A percentile compares a stretch with the other conserved stretches of the same genome.
These are phyloP conservation scores for Zasmidium angulare DNA, from an alignment of 2,329 filamentous ascomycete genomes.

Conservation along the genomic window DNA sequence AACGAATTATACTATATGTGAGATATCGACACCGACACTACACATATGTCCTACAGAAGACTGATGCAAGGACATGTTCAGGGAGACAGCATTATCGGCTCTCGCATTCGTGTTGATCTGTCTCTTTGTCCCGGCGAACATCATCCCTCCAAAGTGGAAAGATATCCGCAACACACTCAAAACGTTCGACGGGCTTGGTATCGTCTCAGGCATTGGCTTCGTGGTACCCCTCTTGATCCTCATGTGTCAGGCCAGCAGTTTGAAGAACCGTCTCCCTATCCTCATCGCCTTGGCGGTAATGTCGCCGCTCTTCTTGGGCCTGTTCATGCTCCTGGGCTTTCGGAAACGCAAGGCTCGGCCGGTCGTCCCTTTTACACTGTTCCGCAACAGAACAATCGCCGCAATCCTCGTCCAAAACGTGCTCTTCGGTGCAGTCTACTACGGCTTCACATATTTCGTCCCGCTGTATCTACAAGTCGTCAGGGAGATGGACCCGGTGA, in stretches of 20 bases:
- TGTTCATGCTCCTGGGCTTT: slow-evolving; percentile 17
- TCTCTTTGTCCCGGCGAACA: slow-evolving; percentile 11
- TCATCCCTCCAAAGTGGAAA: slow-evolving; percentile 5
- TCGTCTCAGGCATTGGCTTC: slow-evolving; percentile 5
- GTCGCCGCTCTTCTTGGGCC: slow-evolving; percentile 4
- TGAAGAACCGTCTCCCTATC: background rate
- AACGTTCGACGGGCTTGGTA: slow-evolving; percentile 10
- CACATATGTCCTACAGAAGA: slow-evolving; percentile 8
- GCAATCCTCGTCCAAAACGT: slow-evolving; percentile 23
- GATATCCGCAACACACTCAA: background rate
- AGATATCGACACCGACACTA: no score
- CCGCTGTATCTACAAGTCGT: slow-evolving; percentile 22
- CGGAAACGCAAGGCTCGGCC: slow-evolving; percentile 14
- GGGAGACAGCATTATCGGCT: slow-evolving; percentile 10
- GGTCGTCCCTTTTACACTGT: slow-evolving; percentile 25
- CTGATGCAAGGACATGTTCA: background rate
- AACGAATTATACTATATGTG: background rate
- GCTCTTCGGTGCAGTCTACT: slow-evolving; percentile 25
- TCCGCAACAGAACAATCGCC: slow-evolving; percentile 23
- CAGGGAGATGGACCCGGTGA: slow-evolving; percentile 12
- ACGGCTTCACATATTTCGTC: slow-evolving; percentile 25
- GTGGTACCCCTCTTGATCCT: background rate
- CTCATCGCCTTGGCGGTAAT: background rate
- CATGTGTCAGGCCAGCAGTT: background rate
- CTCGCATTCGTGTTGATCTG: slow-evolving; percentile 11